These are phyloP conservation scores for Brettanomyces bruxellensis DNA, from an alignment of 805 yeast species.

Conservation along the genomic window DNA sequence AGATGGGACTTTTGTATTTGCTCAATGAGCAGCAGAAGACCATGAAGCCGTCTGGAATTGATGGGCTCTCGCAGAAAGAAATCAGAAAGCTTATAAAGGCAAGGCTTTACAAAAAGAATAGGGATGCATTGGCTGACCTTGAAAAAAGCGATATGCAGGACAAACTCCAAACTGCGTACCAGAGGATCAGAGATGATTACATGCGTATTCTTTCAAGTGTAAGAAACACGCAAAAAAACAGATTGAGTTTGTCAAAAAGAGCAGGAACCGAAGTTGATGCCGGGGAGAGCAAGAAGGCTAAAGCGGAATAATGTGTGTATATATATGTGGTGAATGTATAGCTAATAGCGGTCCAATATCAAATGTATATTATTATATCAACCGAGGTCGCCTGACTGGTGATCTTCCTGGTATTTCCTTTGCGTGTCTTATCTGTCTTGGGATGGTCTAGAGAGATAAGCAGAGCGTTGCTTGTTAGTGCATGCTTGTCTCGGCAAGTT, in stretches of 20 bases:
- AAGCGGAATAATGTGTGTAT: neutral
- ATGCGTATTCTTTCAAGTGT: constrained; percentile 7
- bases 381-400: too few relatives aligned
- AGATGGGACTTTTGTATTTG: constrained; percentile 54
- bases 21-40: constrained; percentile 11
- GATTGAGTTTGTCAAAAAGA: neutral
- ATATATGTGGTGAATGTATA: too few relatives aligned
- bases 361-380: too few relatives aligned
- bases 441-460: too few relatives aligned
- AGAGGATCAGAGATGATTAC: constrained; percentile 64
- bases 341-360: too few relatives aligned
- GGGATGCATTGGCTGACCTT: constrained; percentile 62
- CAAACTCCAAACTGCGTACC: constrained; percentile 69
- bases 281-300: neutral
- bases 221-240: neutral
- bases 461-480: too few relatives aligned
- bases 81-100: constrained; percentile 59
- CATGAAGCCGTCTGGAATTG: constrained; percentile 12
- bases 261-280: neutral
- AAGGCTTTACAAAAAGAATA: constrained; percentile 70
- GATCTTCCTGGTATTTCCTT: too few relatives aligned
- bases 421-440: too few relatives aligned
- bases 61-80: constrained; percentile 22
- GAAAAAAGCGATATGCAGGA: constrained; percentile 57
- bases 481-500: too few relatives aligned